Base-by-base conservation (phyloP, 192 early-diverging fungal genomes). In the Coemansia sp. region DNA sequence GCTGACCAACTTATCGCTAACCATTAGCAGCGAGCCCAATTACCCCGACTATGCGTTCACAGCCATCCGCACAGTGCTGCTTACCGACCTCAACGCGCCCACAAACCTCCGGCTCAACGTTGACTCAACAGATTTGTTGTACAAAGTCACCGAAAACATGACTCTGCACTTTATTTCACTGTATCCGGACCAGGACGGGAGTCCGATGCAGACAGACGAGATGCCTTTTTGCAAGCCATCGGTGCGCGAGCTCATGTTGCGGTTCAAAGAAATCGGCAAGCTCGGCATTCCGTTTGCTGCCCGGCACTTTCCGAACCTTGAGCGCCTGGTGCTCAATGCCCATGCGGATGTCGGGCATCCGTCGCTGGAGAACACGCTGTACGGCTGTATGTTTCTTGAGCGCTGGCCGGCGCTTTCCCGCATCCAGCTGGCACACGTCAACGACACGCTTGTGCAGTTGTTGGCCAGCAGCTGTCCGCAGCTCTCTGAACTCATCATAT, bases 351-450 rank as follows among this genome's bases (percentile, higher is more conserved):
- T 80, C 50, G 77, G 77, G 6, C 69, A 70, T 38, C 77, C 77
- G 25, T 74, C 77, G 59, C 65, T 80, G 23, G 77, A 80, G 24
- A 80, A 80, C 72, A 80, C 77, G 61, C 59, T 80, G 32, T 80
- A 80, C 51, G 77, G 77, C 3, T 80, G 77, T 62, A 70, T 80
- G 77, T 80, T 80, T 23, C 72, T 80, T 2, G 77, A 74, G 62
- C 77, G 65, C 1, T 80, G 77, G 77, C 19, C 17, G 6, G 19
- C 37, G 41, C 62, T 80, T 39, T 60, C 68, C 32, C 71, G 77
- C 23, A 38, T 80, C 24, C 77, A 80, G 72, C 65, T 80, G 51
- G 77, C 77, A 6, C 77, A 80, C 41, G 67, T 80, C 62, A 80
- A 80, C 62, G 77, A 80, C 53, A 80, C 72, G 38, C 65, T 80